These are phyloP conservation scores for Simplicillium aogashimaense DNA, from an alignment of 2,329 filamentous ascomycete genomes.

Conservation along the genomic window DNA sequence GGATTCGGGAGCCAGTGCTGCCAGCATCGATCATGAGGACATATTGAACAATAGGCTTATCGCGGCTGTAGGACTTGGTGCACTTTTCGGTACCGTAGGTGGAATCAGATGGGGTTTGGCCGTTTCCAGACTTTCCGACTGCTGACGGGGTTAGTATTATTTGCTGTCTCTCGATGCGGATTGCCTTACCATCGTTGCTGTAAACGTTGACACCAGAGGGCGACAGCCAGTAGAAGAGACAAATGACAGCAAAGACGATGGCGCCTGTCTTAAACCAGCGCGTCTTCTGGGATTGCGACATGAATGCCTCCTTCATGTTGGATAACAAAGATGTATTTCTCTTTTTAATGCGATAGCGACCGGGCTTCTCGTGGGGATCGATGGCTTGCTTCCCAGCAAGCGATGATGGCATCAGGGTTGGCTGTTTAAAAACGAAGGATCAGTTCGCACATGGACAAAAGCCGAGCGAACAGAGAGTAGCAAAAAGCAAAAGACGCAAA, in stretches of 20 bases:
- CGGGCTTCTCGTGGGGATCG: constrained; percentile 58
- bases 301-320: constrained; percentile 47
- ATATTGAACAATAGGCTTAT: constrained; percentile 93
- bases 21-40: constrained; percentile 98
- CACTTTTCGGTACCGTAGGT: constrained; percentile 65
- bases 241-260: constrained; percentile 48
- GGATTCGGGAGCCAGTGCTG: constrained; percentile 87
- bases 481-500: background rate
- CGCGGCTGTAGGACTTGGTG: constrained; percentile 70
- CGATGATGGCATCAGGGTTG: background rate
- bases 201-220: constrained; percentile 47
- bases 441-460: background rate
- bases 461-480: background rate
- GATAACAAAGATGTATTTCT: constrained; percentile 37
- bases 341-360: constrained; percentile 42
- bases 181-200: constrained; percentile 29
- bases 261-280: constrained; percentile 57
- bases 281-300: constrained; percentile 54
- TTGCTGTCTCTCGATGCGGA: background rate
- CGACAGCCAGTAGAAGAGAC: constrained; percentile 55
- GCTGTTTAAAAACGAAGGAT: background rate
- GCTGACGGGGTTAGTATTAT: too few relatives aligned
- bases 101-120: constrained; percentile 12
- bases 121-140: constrained; percentile 9
- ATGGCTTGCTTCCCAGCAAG: constrained; percentile 32